Percentiles rank a stretch among this genome's conserved stretches.
Evolutionary conservation across 2,329 filamentous ascomycete species (phyloP).

Genomic region (Colletotrichum coccodes): DNA sequence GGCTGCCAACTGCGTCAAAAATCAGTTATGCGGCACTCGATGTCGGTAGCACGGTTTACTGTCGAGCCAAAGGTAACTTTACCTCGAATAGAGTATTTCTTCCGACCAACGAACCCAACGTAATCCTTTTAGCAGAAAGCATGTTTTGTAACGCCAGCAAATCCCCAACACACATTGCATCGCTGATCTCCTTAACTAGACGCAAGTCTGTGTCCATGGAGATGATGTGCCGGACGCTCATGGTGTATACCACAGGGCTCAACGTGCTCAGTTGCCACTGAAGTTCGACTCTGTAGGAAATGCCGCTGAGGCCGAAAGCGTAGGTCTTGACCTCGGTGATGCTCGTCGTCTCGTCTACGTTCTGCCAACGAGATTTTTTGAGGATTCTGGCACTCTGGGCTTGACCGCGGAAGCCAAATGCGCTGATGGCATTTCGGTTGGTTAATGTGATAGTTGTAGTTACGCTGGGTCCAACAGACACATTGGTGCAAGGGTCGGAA

Average conservation of each 20-base stretch:
- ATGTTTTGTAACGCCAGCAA: not conserved
- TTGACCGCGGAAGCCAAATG: not conserved
- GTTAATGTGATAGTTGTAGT: not conserved
- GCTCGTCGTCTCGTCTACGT: not conserved
- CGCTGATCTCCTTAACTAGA: not conserved
- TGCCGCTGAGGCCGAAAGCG: not conserved
- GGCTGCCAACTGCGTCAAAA: not conserved
- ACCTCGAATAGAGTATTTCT: slow-evolving; percentile 1
- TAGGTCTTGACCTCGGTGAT: not conserved
- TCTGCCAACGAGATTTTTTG: not conserved
- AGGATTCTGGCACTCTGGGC: not conserved
- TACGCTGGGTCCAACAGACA: not conserved
- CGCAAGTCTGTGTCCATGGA: accelerated
- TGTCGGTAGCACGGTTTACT: too few relatives aligned
- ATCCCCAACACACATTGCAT: not conserved
- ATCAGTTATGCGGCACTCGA: not conserved
- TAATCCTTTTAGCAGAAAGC: not conserved
- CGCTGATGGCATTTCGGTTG: not conserved
- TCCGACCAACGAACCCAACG: not conserved
- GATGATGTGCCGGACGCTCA: slow-evolving; percentile 1
- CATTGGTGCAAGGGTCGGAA: not conserved
- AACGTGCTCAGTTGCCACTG: not conserved
- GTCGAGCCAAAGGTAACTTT: not conserved
- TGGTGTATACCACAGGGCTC: not conserved
- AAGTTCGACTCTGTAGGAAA: slow-evolving; percentile 1